phyloP scores from a whole-genome alignment of 2,329 filamentous ascomycete genomes.

The Exophiala dermatitidis region DNA sequence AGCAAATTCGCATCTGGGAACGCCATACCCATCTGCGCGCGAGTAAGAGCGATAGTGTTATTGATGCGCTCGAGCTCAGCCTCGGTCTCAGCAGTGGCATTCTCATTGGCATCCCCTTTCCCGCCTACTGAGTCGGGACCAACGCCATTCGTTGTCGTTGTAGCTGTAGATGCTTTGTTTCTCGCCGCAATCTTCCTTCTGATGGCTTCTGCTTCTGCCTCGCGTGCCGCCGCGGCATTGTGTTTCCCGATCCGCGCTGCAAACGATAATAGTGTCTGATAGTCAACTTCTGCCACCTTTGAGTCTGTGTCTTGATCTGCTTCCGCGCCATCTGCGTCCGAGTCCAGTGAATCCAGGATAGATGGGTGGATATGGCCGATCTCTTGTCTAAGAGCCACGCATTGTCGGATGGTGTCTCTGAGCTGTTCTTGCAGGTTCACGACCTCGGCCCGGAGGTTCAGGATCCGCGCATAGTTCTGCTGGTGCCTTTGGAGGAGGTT shows the following conservation, averaged over 20 bases:
- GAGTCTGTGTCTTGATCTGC: constrained; percentile 22
- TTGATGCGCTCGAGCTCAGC: constrained; percentile 29
- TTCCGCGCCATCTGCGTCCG: constrained; percentile 27
- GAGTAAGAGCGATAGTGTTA: constrained; percentile 32
- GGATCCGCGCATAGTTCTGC: constrained; percentile 38
- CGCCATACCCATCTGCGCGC: constrained; percentile 38
- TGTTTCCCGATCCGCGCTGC: constrained; percentile 43
- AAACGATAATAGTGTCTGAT: constrained; percentile 39
- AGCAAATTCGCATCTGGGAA: constrained; percentile 42
- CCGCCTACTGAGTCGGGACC: background rate
- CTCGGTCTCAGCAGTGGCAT: constrained; percentile 13
- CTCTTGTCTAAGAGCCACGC: constrained; percentile 37
- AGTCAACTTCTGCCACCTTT: constrained; percentile 34
- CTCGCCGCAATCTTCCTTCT: constrained; percentile 21
- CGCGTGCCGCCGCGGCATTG: constrained; percentile 39
- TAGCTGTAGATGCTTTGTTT: constrained; percentile 6
- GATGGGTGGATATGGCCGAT: constrained; percentile 33
- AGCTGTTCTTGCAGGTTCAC: constrained; percentile 36
- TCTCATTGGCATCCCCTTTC: background rate
- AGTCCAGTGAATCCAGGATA: constrained; percentile 19
- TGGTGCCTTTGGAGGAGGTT: constrained; percentile 40
- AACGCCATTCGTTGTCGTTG: constrained; percentile 1
- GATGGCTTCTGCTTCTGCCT: constrained; percentile 33
- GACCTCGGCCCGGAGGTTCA: constrained; percentile 37
- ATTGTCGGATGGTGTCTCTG: constrained; percentile 36